Evolutionary conservation across 352 stramenopile species (phyloP).

Genomic region (Phytophthora litchii): DNA sequence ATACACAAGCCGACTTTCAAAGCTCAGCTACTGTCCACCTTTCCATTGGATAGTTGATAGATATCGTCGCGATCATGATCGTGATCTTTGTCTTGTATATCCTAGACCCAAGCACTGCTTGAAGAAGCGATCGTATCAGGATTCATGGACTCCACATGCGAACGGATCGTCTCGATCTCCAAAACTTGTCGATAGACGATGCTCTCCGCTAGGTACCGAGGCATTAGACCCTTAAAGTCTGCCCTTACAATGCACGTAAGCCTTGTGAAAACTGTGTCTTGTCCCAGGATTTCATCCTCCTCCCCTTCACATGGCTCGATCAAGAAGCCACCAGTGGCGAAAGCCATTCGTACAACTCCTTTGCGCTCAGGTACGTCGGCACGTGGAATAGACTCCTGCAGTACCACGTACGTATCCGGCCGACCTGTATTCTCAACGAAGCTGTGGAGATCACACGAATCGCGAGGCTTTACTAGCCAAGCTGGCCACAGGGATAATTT

Average conservation of each 20-base stretch:
- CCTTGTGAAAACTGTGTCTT: constrained; percentile 31
- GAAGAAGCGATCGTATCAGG: constrained; percentile 24
- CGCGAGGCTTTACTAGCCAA: constrained; percentile 80
- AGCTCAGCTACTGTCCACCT: constrained; percentile 29
- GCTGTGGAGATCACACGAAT: constrained; percentile 82
- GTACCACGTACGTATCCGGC: constrained; percentile 63
- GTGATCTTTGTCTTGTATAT: neutral
- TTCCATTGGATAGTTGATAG: constrained; percentile 37
- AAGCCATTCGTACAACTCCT: constrained; percentile 74
- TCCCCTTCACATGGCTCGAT: constrained; percentile 53
- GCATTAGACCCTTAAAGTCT: constrained; percentile 69
- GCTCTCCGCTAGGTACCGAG: constrained; percentile 71
- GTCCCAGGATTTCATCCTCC: constrained; percentile 19
- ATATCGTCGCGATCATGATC: constrained; percentile 19
- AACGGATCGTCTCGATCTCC: constrained; percentile 59
- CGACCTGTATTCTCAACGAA: constrained; percentile 77
- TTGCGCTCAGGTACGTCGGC: constrained; percentile 73
- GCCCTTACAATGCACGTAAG: constrained; percentile 63
- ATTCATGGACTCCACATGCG: constrained; percentile 45
- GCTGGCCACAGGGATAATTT: constrained; percentile 80
- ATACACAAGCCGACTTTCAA: constrained; percentile 28
- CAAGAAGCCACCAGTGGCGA: constrained; percentile 71
- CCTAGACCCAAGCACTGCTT: constrained; percentile 1
- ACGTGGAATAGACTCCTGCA: constrained; percentile 72
- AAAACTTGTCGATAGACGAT: constrained; percentile 81